Conservation (phyloP, 345 rosid species). For the Cardamine resedifolia region DNA sequence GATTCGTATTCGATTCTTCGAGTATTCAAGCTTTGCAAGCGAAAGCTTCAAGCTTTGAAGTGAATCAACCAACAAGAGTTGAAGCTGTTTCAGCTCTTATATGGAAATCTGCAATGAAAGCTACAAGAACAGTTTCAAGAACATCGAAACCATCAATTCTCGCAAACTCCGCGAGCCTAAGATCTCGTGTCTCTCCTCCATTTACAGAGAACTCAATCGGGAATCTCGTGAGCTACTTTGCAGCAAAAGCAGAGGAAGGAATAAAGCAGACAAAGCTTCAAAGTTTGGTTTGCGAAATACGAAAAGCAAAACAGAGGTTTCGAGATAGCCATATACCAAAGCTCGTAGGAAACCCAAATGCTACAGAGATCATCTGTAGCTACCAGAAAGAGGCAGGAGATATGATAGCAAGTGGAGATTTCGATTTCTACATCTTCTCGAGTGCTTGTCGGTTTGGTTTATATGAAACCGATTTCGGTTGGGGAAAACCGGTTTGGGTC, state of each 20-base stretch:
- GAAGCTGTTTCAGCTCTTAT: conserved; percentile 56
- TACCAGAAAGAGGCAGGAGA: conserved; percentile 26
- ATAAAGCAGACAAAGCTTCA: conserved; percentile 31
- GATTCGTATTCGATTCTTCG: conserved; percentile 24
- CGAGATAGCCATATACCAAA: conserved; percentile 16
- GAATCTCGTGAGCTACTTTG: conserved; percentile 44
- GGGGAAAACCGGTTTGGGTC: conserved; percentile 48
- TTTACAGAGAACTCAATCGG: conserved; percentile 45
- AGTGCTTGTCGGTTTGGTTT: conserved; percentile 35
- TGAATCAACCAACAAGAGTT: conserved; percentile 45
- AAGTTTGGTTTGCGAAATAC: conserved; percentile 21
- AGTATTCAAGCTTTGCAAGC: conserved; percentile 33
- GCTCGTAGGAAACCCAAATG: conserved; percentile 20
- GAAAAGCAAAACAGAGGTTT: conserved; percentile 38
- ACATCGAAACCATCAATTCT: conserved; percentile 38
- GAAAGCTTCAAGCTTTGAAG: conserved; percentile 35
- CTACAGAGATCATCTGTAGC: conserved; percentile 14
- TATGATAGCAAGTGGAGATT: conserved; percentile 20
- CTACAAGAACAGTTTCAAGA: conserved; percentile 28
- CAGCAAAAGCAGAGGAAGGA: conserved; percentile 30
- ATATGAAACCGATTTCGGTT: conserved; percentile 42
- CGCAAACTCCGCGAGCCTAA: conserved; percentile 42
- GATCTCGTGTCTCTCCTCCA: conserved; percentile 32
- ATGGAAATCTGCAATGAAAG: conserved; percentile 41
- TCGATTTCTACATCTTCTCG: conserved; percentile 32